Percentiles rank a stretch among this genome's conserved stretches.
Conservation (phyloP, 768 basidiomycete genomes). For the Leucocoprinus birnbaumii region DNA sequence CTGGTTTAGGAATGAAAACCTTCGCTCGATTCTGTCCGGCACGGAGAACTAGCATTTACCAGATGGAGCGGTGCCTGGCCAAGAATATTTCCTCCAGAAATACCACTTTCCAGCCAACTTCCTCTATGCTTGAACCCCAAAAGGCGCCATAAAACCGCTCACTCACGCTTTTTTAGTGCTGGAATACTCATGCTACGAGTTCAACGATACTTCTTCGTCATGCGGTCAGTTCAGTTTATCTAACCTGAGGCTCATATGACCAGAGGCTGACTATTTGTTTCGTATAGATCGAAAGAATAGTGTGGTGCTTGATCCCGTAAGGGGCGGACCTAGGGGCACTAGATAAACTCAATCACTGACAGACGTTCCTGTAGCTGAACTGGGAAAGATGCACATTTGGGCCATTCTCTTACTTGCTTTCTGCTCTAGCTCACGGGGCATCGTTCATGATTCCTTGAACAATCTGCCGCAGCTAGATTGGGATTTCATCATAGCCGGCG, state of each 20-base stretch:
- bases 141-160: conserved; percentile 1
- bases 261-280: neutral
- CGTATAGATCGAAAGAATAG: neutral
- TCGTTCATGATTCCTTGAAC: neutral
- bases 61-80: too few relatives aligned
- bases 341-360: neutral
- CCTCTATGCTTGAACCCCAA: neutral
- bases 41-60: too few relatives aligned
- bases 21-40: too few relatives aligned
- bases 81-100: neutral
- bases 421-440: neutral
- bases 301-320: too few relatives aligned
- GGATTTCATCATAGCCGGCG: conserved; percentile 21
- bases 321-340: neutral
- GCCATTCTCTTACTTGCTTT: neutral
- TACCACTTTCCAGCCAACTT: neutral
- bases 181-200: conserved; percentile 2
- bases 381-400: neutral
- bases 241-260: neutral
- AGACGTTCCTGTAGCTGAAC: neutral
- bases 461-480: conserved; percentile 4
- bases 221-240: neutral
- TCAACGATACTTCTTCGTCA: neutral
- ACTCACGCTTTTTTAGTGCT: neutral
- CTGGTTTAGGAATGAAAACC: too few relatives aligned